phyloP scores from a whole-genome alignment of 169 alveolate genomes.

The Cryptosporidium ubiquitum region DNA sequence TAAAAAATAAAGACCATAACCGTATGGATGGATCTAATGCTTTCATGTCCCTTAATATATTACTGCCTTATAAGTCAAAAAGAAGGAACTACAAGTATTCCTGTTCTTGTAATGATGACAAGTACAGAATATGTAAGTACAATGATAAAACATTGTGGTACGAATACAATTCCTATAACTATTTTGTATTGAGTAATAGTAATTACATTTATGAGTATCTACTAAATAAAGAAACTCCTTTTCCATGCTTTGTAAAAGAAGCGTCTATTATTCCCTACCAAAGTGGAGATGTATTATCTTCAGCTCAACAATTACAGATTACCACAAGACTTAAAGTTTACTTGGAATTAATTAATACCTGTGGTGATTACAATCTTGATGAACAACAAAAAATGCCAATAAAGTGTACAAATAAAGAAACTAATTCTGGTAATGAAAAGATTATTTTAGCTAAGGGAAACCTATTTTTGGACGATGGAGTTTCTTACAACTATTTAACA shows the following conservation, averaged over 20 bases:
- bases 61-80: slow-evolving; percentile 27
- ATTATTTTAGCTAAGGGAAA: slow-evolving; percentile 34
- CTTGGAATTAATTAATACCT: slow-evolving; percentile 6
- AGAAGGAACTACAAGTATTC: neutral
- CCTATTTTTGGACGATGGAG: slow-evolving; percentile 57
- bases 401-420: neutral
- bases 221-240: neutral
- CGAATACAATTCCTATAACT: slow-evolving; percentile 25
- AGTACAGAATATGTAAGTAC: neutral
- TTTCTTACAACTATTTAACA: slow-evolving; percentile 50
- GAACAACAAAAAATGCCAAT: neutral
- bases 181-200: neutral
- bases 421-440: neutral
- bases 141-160: slow-evolving; percentile 51
- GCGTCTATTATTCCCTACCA: slow-evolving; percentile 47
- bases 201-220: slow-evolving; percentile 30
- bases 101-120: neutral
- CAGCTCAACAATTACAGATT: slow-evolving; percentile 27
- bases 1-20: neutral
- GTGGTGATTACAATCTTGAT: neutral
- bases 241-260: slow-evolving; percentile 63
- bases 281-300: slow-evolving; percentile 47
- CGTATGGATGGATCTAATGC: neutral
- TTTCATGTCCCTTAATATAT: neutral
- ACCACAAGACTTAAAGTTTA: slow-evolving; percentile 18